phyloP scores from a whole-genome alignment of 192 early-diverging fungal genomes.

The Coemansia javaensis region DNA sequence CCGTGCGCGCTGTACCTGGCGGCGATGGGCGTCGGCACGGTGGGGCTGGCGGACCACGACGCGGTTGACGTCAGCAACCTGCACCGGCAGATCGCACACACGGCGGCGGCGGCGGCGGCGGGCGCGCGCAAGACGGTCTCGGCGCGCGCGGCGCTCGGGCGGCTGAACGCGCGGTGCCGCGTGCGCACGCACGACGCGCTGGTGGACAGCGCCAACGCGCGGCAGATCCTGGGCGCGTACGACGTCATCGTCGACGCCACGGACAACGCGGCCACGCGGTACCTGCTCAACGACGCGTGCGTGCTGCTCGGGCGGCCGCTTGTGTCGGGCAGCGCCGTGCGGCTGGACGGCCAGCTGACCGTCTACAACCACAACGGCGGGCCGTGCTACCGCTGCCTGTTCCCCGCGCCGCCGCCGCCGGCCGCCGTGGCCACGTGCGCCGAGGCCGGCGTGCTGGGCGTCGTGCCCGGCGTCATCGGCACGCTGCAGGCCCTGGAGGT shows the following conservation, averaged over 20 bases:
- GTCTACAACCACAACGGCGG: conserved; percentile 87
- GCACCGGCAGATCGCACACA: conserved; percentile 93
- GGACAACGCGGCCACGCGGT: conserved; percentile 94
- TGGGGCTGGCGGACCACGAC: conserved; percentile 94
- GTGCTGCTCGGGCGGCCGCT: conserved; percentile 76
- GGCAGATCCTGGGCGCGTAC: conserved; percentile 66
- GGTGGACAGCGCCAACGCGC: conserved; percentile 78
- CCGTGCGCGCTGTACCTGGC: conserved; percentile 86
- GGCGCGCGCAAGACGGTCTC: conserved; percentile 69
- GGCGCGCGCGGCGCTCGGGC: conserved; percentile 54
- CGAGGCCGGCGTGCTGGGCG: conserved; percentile 90
- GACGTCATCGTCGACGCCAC: conserved; percentile 87
- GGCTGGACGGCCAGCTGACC: conserved; percentile 92
- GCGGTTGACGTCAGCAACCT: conserved; percentile 84
- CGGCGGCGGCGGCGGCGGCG: conserved; percentile 57
- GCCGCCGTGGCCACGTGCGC: conserved; percentile 85
- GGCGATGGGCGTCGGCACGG: conserved; percentile 75
- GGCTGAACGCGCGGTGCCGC: conserved; percentile 64
- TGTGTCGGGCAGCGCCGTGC: conserved; percentile 84
- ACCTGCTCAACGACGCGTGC: conserved; percentile 91
- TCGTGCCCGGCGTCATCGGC: conserved; percentile 91
- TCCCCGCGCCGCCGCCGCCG: conserved; percentile 86
- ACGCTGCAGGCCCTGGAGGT: conserved; percentile 88
- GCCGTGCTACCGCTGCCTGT: conserved; percentile 95
- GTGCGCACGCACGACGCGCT: conserved; percentile 64